phyloP scores from a whole-genome alignment of 2,329 filamentous ascomycete species.

The Colletotrichum phormii region DNA sequence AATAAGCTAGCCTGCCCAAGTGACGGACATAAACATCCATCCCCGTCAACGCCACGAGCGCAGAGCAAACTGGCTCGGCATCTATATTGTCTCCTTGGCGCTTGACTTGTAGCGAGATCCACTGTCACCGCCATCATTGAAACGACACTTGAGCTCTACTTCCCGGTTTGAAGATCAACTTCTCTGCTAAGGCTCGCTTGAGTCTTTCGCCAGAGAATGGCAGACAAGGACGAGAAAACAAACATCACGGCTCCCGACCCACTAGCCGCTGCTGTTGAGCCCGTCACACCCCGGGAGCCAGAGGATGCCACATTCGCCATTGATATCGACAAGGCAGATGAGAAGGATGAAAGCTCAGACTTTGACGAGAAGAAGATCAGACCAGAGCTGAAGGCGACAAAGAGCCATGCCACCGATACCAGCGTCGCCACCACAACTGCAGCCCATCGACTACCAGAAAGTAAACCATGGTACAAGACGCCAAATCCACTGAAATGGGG shows the following conservation, averaged over 20 bases:
- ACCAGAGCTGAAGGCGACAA: slow-evolving; percentile 51
- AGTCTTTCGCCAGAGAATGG: slow-evolving; percentile 25
- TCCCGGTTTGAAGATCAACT: neutral
- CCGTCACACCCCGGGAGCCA: slow-evolving; percentile 32
- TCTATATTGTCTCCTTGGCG: neutral
- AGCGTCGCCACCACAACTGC: slow-evolving; percentile 60
- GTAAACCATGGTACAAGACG: slow-evolving; percentile 73
- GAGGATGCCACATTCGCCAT: slow-evolving; percentile 25
- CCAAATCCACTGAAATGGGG: slow-evolving; percentile 73
- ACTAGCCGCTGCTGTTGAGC: slow-evolving; percentile 44
- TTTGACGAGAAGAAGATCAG: slow-evolving; percentile 29
- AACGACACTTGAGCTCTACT: neutral
- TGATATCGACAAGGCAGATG: slow-evolving; percentile 29
- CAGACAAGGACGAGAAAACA: slow-evolving; percentile 42
- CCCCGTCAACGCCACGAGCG: neutral
- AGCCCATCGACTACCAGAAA: slow-evolving; percentile 42
- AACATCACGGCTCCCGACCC: slow-evolving; percentile 43
- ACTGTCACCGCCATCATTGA: neutral
- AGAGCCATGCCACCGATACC: slow-evolving; percentile 65
- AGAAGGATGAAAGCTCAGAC: slow-evolving; percentile 14
- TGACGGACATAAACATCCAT: slow-evolving; percentile 20
- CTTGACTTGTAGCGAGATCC: neutral
- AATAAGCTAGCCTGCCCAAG: slow-evolving; percentile 3
- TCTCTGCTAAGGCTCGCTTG: neutral
- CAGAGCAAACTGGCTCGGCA: neutral